Evolutionary conservation across 2,329 filamentous ascomycete genomes (phyloP).

Genomic region (Colletotrichum sp.): DNA sequence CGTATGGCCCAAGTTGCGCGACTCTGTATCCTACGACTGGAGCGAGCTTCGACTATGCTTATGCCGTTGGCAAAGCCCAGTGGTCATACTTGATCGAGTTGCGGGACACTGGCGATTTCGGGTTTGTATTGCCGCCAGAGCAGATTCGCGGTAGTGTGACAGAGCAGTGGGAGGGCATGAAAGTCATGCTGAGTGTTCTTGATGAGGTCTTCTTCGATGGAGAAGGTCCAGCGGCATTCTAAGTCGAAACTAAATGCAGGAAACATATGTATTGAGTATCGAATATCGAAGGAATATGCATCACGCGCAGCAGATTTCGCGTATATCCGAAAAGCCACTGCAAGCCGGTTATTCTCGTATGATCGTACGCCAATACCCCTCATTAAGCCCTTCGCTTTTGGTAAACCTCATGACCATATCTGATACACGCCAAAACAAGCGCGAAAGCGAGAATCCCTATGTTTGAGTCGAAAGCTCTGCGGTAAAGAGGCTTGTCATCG

Average conservation of each 20-base stretch:
- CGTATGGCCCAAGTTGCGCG: slow-evolving; percentile 39
- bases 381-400: neutral
- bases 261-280: neutral
- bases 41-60: slow-evolving; percentile 31
- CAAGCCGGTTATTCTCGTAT: neutral
- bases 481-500: slow-evolving; percentile 57
- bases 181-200: slow-evolving; percentile 33
- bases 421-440: slow-evolving; percentile 41
- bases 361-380: neutral
- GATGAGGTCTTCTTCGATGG: slow-evolving; percentile 41
- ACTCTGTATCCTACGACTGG: slow-evolving; percentile 40
- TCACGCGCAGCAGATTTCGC: neutral
- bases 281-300: neutral
- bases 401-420: slow-evolving; percentile 47
- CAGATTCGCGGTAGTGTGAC: slow-evolving; percentile 39
- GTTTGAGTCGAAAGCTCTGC: slow-evolving; percentile 52
- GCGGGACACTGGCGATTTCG: slow-evolving; percentile 35
- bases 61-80: slow-evolving; percentile 29
- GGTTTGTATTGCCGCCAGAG: slow-evolving; percentile 40
- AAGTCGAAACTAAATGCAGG: neutral
- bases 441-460: slow-evolving; percentile 50
- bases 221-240: slow-evolving; percentile 18
- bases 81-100: slow-evolving; percentile 45
- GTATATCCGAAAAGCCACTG: too few relatives aligned
- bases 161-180: slow-evolving; percentile 40